Conservation (phyloP, 2,329 filamentous ascomycete genomes). For the Xylaria sp. region DNA sequence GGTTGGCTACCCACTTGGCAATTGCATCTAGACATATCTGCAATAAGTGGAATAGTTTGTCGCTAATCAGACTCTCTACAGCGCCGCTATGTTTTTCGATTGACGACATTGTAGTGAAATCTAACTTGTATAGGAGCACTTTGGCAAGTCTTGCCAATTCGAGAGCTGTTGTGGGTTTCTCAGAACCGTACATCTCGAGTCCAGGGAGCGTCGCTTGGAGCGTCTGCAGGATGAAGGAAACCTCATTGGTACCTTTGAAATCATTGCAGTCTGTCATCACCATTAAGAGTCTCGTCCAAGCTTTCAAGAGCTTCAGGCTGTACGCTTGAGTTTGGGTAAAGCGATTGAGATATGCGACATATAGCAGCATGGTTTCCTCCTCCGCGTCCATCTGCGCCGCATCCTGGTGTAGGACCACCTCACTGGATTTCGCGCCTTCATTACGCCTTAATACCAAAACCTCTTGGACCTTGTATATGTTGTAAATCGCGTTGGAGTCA, state of each 20-base stretch:
- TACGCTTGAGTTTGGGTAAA: conserved; percentile 61
- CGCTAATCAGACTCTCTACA: conserved; percentile 76
- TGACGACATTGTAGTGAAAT: conserved; percentile 54
- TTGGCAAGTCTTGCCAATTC: conserved; percentile 80
- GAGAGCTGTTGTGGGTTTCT: conserved; percentile 71
- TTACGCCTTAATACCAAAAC: conserved; percentile 73
- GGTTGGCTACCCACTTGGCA: conserved; percentile 71
- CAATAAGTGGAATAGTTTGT: conserved; percentile 91
- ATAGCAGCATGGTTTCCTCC: conserved; percentile 64
- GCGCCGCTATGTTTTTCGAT: conserved; percentile 52
- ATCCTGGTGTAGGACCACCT: conserved; percentile 57
- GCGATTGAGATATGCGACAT: conserved; percentile 68
- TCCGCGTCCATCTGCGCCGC: conserved; percentile 60
- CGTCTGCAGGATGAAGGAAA: conserved; percentile 81
- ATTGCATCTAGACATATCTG: conserved; percentile 83
- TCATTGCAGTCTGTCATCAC: conserved; percentile 84
- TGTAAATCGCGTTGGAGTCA: conserved; percentile 65
- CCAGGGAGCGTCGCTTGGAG: conserved; percentile 88
- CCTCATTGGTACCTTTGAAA: conserved; percentile 73
- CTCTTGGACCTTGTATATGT: conserved; percentile 74
- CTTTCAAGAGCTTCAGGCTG: conserved; percentile 72
- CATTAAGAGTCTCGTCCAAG: conserved; percentile 85
- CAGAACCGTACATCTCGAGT: conserved; percentile 76
- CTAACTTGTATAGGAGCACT: conserved; percentile 73
- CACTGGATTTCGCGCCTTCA: conserved; percentile 59